phyloP scores from a whole-genome alignment of 179 eudicot genomes.

The Silene noctiflora region DNA sequence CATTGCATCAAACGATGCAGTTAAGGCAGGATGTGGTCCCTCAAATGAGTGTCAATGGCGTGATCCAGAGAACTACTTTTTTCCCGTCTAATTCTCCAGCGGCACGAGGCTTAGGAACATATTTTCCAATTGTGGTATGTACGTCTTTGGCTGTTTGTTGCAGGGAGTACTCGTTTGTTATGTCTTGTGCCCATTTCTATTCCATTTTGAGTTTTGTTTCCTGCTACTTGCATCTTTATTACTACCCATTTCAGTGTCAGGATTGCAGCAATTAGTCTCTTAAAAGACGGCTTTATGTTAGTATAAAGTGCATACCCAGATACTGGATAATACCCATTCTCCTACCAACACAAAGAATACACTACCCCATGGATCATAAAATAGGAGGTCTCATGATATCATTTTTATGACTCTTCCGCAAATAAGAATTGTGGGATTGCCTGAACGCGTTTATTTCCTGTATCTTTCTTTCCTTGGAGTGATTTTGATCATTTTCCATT shows the following conservation, averaged over 20 bases:
- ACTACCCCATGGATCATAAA: not conserved
- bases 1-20: slow-evolving; percentile 27
- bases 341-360: not conserved
- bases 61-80: slow-evolving; percentile 36
- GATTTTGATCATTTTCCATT: slow-evolving; percentile 16
- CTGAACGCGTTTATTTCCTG: not conserved
- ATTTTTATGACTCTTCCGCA: not conserved
- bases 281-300: not conserved
- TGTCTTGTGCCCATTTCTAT: not conserved
- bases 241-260: not conserved
- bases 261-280: not conserved
- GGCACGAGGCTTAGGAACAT: slow-evolving; percentile 67
- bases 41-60: slow-evolving; percentile 38
- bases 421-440: not conserved
- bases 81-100: slow-evolving; percentile 32
- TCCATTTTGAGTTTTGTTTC: not conserved
- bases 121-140: slow-evolving; percentile 60
- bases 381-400: not conserved
- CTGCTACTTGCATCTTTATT: not conserved
- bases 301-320: not conserved
- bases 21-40: slow-evolving; percentile 45
- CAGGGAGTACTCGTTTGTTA: not conserved
- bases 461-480: not conserved
- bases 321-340: not conserved
- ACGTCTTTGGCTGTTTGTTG: slow-evolving; percentile 12